phyloP scores from a whole-genome alignment of 169 alveolate genomes.

The Plasmodium relictum region DNA sequence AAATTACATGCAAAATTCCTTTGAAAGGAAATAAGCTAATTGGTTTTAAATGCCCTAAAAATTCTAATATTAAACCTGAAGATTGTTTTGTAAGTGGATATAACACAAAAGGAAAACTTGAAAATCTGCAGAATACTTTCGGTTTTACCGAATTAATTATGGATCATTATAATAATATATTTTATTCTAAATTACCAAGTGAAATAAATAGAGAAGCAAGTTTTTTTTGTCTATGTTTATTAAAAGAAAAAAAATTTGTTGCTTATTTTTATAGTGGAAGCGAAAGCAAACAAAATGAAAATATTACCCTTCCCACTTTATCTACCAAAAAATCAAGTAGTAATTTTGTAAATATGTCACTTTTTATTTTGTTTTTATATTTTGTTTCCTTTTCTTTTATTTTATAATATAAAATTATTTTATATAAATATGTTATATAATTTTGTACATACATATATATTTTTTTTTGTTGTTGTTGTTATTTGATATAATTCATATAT shows the following conservation, averaged over 20 bases:
- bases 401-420: too few relatives aligned
- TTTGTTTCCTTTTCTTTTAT: too few relatives aligned
- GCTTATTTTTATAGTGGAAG: neutral
- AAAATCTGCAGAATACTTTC: slow-evolving; percentile 9
- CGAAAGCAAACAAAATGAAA: too few relatives aligned
- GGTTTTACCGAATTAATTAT: slow-evolving; percentile 2
- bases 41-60: slow-evolving; percentile 61
- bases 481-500: too few relatives aligned
- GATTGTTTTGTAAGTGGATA: slow-evolving; percentile 57
- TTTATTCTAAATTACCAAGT: slow-evolving; percentile 26
- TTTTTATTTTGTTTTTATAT: too few relatives aligned
- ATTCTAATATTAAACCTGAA: slow-evolving; percentile 28
- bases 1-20: slow-evolving; percentile 10
- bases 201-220: neutral
- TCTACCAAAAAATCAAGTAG: too few relatives aligned
- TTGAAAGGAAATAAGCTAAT: slow-evolving; percentile 11
- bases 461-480: too few relatives aligned
- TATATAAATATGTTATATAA: too few relatives aligned
- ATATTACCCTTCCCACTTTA: too few relatives aligned
- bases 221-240: slow-evolving; percentile 38
- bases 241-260: slow-evolving; percentile 4
- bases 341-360: too few relatives aligned
- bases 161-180: slow-evolving; percentile 39
- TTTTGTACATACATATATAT: too few relatives aligned
- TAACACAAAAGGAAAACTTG: slow-evolving; percentile 17